Evolutionary conservation across 257 asterid species (phyloP), one percentile per base, ranked within the genome.

Genomic region (Rauvolfia tetraphylla): DNA sequence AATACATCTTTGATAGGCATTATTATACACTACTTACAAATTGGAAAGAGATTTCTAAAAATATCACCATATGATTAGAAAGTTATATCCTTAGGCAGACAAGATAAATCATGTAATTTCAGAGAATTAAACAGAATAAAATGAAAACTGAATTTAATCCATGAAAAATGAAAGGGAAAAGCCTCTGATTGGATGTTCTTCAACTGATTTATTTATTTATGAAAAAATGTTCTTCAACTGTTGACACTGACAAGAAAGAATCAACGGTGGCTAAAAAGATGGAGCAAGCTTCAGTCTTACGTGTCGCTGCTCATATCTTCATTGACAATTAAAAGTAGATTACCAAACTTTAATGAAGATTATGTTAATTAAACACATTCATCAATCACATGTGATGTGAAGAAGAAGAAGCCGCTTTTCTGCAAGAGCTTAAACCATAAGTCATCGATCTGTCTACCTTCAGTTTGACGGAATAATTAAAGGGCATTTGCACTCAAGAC

Each of bases 381-480:
- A 41, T 8, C 3, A 5, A 27, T 62, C 25, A 36, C 56, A n/a
- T 41, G 23, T n/a, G 3, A 31, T 44, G 29, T 39, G 27, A 41
- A 53, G 67, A 58, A 44, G 36, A 54, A 54, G 38, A 25, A 49
- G 54, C 63, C 25, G 46, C 63, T 42, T 63, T 79, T 74, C 39
- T 18, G 14, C 22, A 5, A 20, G 59, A 75, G 59, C 79, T 74
- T 79, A 75, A 33, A 57, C 76, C 36, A 44, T 34, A 74, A 74
- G 79, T 56, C 49, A 46, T 76, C n/a, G n/a, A n/a, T 34, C 25
- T 46, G 31, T 53, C 31, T 54, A 4, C 15, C 73, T 65, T 62
- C 3, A 13, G 46, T 61, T 75, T 75, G 53, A 49, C 33, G 66
- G 74, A 78, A 78, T n/a, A n/a, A n/a, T n/a, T 78, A 70, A 73